Conservation (phyloP, 2,329 filamentous ascomycete genomes). For the Knufia fluminis region DNA sequence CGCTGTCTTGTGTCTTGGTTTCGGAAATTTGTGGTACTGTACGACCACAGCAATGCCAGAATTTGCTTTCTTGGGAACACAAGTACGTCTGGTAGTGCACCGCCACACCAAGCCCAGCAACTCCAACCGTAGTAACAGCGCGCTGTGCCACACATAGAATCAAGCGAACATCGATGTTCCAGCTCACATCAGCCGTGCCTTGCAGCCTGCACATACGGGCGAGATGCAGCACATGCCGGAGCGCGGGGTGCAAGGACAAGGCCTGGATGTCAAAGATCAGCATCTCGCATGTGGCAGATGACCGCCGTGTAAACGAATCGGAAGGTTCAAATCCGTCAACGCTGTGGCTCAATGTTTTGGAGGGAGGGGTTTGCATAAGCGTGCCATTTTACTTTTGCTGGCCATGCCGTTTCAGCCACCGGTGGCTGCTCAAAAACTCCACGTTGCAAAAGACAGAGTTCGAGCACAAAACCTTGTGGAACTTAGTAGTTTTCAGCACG, state of each 20-base stretch:
- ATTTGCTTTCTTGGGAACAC: neutral
- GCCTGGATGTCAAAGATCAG: neutral
- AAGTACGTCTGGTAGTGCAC: neutral
- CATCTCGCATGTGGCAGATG: conserved; percentile 7
- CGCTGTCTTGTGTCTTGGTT: neutral
- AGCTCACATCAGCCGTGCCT: neutral
- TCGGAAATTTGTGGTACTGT: neutral
- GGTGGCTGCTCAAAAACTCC: no score
- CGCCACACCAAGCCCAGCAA: neutral
- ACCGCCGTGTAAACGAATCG: conserved; percentile 4
- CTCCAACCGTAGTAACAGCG: no score
- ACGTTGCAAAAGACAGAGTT: no score
- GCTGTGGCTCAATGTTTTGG: neutral
- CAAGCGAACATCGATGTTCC: neutral
- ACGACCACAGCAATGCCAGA: neutral
- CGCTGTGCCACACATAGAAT: neutral
- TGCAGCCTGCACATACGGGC: neutral
- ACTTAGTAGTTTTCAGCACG: neutral
- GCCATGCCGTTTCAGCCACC: conserved; percentile 7
- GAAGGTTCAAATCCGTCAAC: neutral
- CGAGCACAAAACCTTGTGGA: neutral
- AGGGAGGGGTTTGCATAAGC: conserved; percentile 10
- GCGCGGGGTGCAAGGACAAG: conserved; percentile 1
- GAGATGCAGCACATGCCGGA: neutral
- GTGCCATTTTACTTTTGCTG: neutral